Base-by-base conservation (phyloP, 768 basidiomycete genomes). In the Pisolithus tinctorius region DNA sequence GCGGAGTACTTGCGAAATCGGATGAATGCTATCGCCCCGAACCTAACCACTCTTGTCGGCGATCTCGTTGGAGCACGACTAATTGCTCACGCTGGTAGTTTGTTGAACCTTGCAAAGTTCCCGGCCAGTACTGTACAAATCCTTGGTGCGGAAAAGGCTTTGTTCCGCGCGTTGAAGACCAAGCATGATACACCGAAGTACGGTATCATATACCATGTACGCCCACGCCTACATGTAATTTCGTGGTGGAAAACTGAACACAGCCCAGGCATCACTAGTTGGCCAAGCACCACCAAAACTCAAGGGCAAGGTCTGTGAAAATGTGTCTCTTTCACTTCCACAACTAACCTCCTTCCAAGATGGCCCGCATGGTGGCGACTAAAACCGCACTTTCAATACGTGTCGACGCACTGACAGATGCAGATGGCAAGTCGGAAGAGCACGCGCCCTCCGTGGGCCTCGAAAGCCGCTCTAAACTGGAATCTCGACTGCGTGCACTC, bases 351-450 rank as follows among this genome's bases (percentile, higher is more conserved):
- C 8, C 43, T 27, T 47, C 49, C 6, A 60, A 89, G 86, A 98
- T 98, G 96, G 96, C 96, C 20, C 90, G 96, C 63, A 99, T 99
- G 96, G 93, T 98, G 29, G 94, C 96, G 45, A 98, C 96, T 45
- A 99, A 99, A 76, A 85, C 95, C 4, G 90, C 96, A 1, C 82
- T 99, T 13, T 95, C 95, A 4, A 92, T 96, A 61, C 95, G 96
- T 69, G 92, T 98, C 36, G 96, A 99, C 59, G 96, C 96, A 6
- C 84, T 99, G 43, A 87, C 94, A 39, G 93, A 96, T 55, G 76
- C 84, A 8, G 91, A 97, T 53, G 88, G 84, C 60, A 96, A 97
- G 69, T 91, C 90, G 1, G 91, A 87, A 53, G 73, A 82, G 37
- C 69, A 75, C 6, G 88, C 93, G 3, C 83, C 93, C 1, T 82